Evolutionary conservation across 2,329 filamentous ascomycete species (phyloP), one percentile per base, ranked within the genome.

Genomic region (Fusarium longipes): DNA sequence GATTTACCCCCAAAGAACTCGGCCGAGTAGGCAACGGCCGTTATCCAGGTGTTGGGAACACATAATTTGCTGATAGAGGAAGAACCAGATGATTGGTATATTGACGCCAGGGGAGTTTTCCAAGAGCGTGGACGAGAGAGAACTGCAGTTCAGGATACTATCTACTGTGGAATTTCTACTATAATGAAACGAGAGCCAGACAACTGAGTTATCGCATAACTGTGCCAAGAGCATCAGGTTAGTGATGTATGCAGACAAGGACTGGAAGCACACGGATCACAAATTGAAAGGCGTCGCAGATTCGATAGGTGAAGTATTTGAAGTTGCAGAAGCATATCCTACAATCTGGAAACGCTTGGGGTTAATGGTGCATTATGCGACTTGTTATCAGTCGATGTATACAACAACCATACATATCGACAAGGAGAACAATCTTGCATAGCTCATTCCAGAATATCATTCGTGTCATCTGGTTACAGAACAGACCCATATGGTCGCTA

Each of bases 1-100:
- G n/a, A 33, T 17, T 33, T 47, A 9, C 47, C 61, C 14, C 63
- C 43, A 22, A 20, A 20, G 43, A 44, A 68, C 44, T 70, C 70
- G 30, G 56, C 59, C 35, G 70, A 64, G 27, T 73, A 65, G 70
- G 70, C 53, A 45, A 61, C 63, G 43, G 45, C 54, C 30, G 42
- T 73, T 43, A 44, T 70, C 48, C 52, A 62, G 39, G 40, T 32
- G 20, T 50, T 73, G 51, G 57, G 58, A 39, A 58, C 38, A 17
- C 43, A 29, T 38, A 36, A 42, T 5, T 33, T 72, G 9, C 36
- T 73, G 52, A 60, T 70, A 15, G 68, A 70, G 18, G 48, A 67
- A 14, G 64, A 65, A 15, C 66, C 70, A 2, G 24, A 43, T 4
- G 70, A 70, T 25, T 73, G 70, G 70, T 70, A 71, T 50, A 57